Evolutionary conservation across 2,329 filamentous ascomycete genomes (phyloP).

Genomic region (Cylindrodendrum hubeiense): DNA sequence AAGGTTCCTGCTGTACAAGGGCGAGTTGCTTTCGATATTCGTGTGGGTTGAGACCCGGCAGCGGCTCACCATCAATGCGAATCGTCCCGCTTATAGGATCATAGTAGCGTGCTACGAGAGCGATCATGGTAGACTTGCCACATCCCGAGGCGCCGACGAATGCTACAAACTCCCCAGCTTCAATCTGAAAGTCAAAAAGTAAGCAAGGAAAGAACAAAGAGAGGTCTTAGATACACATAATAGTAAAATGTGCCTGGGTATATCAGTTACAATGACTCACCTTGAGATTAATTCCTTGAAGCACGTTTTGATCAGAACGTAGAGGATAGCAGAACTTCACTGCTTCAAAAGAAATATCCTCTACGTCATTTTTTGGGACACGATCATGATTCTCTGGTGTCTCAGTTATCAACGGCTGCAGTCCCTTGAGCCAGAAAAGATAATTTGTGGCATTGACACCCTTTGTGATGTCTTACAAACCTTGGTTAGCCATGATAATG

Average conservation of each 20-base stretch:
- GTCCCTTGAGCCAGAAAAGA: conserved; percentile 55
- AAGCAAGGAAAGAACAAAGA: neutral
- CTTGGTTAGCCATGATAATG: conserved; percentile 62
- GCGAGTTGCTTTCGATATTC: conserved; percentile 38
- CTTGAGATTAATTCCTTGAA: neutral
- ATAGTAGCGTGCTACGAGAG: conserved; percentile 61
- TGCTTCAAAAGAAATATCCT: neutral
- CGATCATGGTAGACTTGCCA: conserved; percentile 71
- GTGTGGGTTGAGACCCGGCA: neutral
- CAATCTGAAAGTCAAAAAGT: neutral
- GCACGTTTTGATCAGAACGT: neutral
- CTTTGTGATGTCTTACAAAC: conserved; percentile 50
- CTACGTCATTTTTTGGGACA: neutral
- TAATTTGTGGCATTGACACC: conserved; percentile 42
- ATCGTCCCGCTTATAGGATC: conserved; percentile 50
- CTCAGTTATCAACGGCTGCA: conserved; percentile 10
- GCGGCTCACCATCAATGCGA: conserved; percentile 35
- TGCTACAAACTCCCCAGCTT: conserved; percentile 60
- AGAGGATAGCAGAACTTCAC: neutral
- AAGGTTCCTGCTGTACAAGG: conserved; percentile 56
- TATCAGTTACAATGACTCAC: no score
- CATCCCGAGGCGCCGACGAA: conserved; percentile 70
- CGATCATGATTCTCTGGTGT: neutral
- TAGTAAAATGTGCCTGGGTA: neutral
- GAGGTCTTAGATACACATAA: no score